Conservation (phyloP, 2,329 filamentous ascomycete genomes). For the Phialophora macrospora region DNA sequence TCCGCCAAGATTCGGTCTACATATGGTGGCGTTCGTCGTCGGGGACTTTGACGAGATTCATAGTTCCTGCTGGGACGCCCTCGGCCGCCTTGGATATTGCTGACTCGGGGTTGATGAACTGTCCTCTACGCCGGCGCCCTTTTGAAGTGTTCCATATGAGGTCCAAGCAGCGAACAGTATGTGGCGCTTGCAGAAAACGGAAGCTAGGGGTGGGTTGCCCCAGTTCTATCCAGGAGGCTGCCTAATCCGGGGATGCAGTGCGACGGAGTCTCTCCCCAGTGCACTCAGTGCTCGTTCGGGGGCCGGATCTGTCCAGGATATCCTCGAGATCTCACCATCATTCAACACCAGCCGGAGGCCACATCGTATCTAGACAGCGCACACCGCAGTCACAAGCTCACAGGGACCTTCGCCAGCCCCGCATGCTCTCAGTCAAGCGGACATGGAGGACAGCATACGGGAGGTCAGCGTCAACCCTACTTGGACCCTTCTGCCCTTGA, state of each 20-base stretch:
- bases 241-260: background rate
- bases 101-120: background rate
- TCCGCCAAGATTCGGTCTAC: constrained; percentile 2
- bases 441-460: too few relatives aligned
- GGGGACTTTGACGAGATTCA: background rate
- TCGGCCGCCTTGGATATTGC: background rate
- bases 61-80: background rate
- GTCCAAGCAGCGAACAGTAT: constrained; percentile 4
- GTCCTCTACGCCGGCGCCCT: background rate
- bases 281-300: background rate
- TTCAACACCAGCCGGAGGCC: background rate
- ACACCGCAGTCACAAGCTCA: too few relatives aligned
- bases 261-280: background rate
- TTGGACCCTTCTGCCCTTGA: background rate
- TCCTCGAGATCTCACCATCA: background rate
- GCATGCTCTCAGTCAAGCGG: too few relatives aligned
- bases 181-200: background rate
- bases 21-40: background rate
- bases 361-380: background rate
- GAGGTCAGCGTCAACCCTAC: too few relatives aligned
- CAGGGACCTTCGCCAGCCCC: too few relatives aligned
- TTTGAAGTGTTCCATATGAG: background rate
- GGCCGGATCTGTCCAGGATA: background rate
- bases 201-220: background rate
- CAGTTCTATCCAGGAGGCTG: background rate